Base-by-base conservation (phyloP, 1,284 basidiomycete genomes). In the Cutaneotrichosporon daszewskae region DNA sequence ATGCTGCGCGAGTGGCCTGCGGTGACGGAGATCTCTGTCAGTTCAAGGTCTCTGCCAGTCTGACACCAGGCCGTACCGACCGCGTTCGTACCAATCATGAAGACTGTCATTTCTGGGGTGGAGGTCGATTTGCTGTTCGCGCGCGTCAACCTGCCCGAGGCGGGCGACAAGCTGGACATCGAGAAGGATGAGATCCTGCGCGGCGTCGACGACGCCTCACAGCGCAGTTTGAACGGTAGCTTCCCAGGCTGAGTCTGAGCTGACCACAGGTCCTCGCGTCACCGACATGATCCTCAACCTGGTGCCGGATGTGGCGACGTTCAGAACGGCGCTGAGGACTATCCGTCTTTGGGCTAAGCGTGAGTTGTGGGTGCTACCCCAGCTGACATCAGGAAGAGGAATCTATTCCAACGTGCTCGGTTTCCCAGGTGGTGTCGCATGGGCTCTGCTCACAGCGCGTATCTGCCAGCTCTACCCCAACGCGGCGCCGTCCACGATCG, bases 401-500 rank as follows among this genome's bases (percentile, higher is more conserved):
- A 95, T 99, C 52, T 97, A 97, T 72, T 92, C 91, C 4, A 99
- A 99, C 71, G 89, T 97, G 14, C 89, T 94, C 61, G 95, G 94
- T 20, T 99, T 97, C 71, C 79, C 94, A 32, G 95, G 95, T 55
- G 95, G 95, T 72, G 94, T 98, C 4, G 94, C 92, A 17, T 99
- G 95, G 95, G 90, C 92, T 7, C 89, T 98, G 78, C 79, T 97
- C 37, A 92, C 96, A 11, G 95, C 95, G 36, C 83, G 95, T 65
- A 92, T 98, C 78, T 99, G 95, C 74, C 95, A 99, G 64, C 73
- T 99, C 46, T 99, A 97, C 68, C 95, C 95, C 24, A 95, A 87
- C 58, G 90, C 90, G 23, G 83, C 84, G 46, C 89, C 92, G 14
- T 91, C 91, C 13, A 88, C 88, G 2, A 92, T 99, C 60, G 89